Conservation (phyloP, 164 flowering plant species). For the Umbellularia californica region DNA sequence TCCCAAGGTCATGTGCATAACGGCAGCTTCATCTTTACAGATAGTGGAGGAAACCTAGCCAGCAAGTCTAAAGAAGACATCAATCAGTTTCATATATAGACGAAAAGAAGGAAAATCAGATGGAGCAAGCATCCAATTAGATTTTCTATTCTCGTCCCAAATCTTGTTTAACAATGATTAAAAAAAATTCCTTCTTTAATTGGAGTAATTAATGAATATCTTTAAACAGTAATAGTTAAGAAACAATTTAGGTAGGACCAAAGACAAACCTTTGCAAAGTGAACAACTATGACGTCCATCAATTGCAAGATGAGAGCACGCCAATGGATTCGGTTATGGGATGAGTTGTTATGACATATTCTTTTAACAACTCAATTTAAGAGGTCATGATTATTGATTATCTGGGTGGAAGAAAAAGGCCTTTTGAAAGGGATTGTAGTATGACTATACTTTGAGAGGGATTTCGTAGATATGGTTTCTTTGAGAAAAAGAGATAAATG, state of each 20-base stretch:
- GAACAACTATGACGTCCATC: conserved; percentile 57
- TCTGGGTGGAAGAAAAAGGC: too few species aligned
- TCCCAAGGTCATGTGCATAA: conserved; percentile 71
- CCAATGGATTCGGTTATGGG: conserved; percentile 35
- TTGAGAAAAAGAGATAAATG: too few species aligned
- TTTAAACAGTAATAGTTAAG: neutral
- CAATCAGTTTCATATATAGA: conserved; percentile 7
- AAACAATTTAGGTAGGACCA: too few species aligned
- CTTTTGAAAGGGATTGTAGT: too few species aligned
- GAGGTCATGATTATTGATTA: too few species aligned
- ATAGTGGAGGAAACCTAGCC: conserved; percentile 79
- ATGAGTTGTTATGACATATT: too few species aligned
- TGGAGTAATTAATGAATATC: neutral
- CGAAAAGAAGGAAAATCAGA: neutral
- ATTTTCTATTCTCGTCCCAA: neutral
- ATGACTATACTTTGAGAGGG: too few species aligned
- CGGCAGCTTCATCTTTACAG: conserved; percentile 85
- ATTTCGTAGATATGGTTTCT: too few species aligned
- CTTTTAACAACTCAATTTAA: too few species aligned
- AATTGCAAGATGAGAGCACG: conserved; percentile 62
- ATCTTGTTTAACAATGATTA: neutral
- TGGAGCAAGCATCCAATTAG: neutral
- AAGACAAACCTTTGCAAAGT: conserved; percentile 73
- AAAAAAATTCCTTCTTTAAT: too few species aligned
- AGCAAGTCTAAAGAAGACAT: conserved; percentile 54